Evolutionary conservation across 2,329 filamentous ascomycete genomes (phyloP).

Genomic region (Penicillium sp.): DNA sequence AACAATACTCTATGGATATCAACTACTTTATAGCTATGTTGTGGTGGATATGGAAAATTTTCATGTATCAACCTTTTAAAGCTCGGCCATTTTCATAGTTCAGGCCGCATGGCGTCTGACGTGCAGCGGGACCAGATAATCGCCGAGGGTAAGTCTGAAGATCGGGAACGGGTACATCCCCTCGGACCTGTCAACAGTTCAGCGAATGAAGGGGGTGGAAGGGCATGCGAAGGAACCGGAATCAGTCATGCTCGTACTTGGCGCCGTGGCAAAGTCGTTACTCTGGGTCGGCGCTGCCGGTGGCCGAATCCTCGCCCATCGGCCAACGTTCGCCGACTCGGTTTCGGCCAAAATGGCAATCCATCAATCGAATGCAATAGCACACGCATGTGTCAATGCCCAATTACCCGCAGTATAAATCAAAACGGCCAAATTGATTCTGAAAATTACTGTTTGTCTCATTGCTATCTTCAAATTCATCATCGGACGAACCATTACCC

Average conservation of each 20-base stretch:
- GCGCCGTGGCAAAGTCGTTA: background rate
- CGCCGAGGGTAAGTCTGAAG: background rate
- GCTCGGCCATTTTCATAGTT: conserved; percentile 3
- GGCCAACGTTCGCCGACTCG: conserved; percentile 3
- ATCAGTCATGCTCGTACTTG: background rate
- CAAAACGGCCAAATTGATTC: background rate
- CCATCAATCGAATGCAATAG: background rate
- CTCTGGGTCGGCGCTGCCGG: background rate
- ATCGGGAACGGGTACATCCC: background rate
- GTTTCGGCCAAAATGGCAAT: background rate
- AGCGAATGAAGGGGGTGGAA: background rate
- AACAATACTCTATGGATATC: background rate
- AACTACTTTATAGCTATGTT: background rate
- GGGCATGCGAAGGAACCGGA: background rate
- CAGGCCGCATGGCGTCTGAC: background rate
- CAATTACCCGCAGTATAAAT: background rate
- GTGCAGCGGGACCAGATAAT: background rate
- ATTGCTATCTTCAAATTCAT: background rate
- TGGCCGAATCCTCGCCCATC: background rate
- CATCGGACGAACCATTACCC: no score
- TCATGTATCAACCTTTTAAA: background rate
- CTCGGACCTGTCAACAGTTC: background rate
- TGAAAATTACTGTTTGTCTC: background rate
- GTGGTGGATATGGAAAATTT: background rate
- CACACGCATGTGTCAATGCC: conserved; percentile 7